These are phyloP conservation scores for Rhizopogon rudus DNA, from an alignment of 768 basidiomycete genomes.

Conservation along the genomic window DNA sequence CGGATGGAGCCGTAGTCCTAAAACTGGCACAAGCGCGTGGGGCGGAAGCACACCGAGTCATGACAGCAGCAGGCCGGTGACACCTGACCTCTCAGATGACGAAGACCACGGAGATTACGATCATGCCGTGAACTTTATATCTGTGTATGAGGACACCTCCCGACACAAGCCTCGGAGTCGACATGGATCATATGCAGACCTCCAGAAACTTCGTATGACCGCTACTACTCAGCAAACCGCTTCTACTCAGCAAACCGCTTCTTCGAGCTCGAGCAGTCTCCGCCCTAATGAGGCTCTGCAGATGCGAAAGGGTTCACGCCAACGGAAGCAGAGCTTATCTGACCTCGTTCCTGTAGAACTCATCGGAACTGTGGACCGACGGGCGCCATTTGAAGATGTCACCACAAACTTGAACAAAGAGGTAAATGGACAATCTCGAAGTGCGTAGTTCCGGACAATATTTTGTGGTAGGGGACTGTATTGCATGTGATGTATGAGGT, in stretches of 20 bases:
- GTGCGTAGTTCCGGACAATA: conserved; percentile 14
- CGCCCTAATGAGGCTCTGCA: conserved; percentile 33
- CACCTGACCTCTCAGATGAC: conserved; percentile 78
- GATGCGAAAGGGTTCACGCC: conserved; percentile 41
- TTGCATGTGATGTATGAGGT: conserved; percentile 16
- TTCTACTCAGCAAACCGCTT: conserved; percentile 9
- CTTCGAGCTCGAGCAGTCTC: conserved; percentile 11
- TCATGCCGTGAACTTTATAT: conserved; percentile 70
- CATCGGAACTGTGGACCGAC: conserved; percentile 53
- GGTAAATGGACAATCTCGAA: conserved; percentile 31
- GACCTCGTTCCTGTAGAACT: conserved; percentile 60
- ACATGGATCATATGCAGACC: conserved; percentile 75
- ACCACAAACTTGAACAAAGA: conserved; percentile 69
- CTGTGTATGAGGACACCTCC: conserved; percentile 40
- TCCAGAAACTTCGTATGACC: conserved; percentile 58
- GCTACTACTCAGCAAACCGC: conserved; percentile 8
- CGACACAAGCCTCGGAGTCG: conserved; percentile 51
- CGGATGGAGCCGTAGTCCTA: conserved; percentile 80
- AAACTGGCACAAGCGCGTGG: conserved; percentile 86
- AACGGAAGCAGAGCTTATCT: conserved; percentile 58
- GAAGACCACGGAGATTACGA: conserved; percentile 92
- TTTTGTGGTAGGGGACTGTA: conserved; percentile 15
- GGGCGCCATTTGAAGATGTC: conserved; percentile 55
- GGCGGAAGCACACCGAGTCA: conserved; percentile 50
- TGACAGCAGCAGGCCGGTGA: conserved; percentile 57